Evolutionary conservation across 2,329 filamentous ascomycete species (phyloP), one percentile per base, ranked within the genome.

Genomic region (Colletotrichum agaves): DNA sequence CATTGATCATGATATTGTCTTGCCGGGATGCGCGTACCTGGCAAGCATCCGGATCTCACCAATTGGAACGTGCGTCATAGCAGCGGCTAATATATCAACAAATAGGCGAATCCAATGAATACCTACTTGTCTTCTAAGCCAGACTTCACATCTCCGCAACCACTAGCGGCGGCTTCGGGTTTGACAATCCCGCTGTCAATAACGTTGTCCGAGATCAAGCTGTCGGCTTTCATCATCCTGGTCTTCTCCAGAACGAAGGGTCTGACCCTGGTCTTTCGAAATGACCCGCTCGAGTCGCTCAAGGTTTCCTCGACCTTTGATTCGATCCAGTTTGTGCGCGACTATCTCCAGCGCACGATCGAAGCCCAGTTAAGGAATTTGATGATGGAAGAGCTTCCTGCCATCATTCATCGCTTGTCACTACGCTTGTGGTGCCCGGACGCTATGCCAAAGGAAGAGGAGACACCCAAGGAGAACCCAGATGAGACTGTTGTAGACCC

Each of bases 251-350:
- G 94, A 77, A 94, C 97, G 81, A 99, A 99, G 78, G 96, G 96
- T 19, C 87, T 99, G 64, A 99, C 96, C 1, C 86, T 99, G 53
- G 96, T 99, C 49, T 99, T 99, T 78, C 91, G 96, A 74, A 98
- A 99, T 86, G 96, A 99, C 77, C 96, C 96, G 4, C 89, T 99
- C 69, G 96, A 99, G 78, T 98, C 95, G 4, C 89, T 99, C 75
- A 98, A 98, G 83, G 96, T 99, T 72, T 98, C 95, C 1, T 98
- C 95, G 72, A 99, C 96, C 49, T 99, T 99, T 79, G 96, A 99
- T 82, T 97, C 95, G 12, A 99, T 99, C 75, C 95, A 96, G 49
- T 99, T 99, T 76, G 96, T 99, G 70, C 91, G 96, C 73, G 94
- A 99, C 79, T 98, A 98, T 78, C 83, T 99, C 63, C 96, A 99